Evolutionary conservation across 2,329 filamentous ascomycete species (phyloP).

Genomic region (Akanthomyces uredinophilus): DNA sequence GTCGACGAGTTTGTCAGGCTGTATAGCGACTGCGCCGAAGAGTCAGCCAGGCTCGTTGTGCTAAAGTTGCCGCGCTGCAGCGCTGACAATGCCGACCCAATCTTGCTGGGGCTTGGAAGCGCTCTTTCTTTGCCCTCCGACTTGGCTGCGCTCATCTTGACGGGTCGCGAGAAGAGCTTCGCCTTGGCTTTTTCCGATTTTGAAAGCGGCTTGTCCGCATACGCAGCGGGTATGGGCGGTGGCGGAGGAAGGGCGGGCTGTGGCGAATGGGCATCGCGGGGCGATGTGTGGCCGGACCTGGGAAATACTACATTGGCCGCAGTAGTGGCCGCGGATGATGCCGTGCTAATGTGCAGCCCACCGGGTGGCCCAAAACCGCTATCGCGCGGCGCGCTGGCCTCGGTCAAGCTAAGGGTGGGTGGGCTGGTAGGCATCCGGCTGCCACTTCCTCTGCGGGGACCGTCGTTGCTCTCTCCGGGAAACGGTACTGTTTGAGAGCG

Average conservation of each 20-base stretch:
- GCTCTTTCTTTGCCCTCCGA: constrained; percentile 61
- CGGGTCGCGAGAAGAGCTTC: constrained; percentile 74
- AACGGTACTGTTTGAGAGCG: constrained; percentile 69
- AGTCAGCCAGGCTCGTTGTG: constrained; percentile 65
- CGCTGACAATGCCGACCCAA: constrained; percentile 60
- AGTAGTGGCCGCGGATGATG: constrained; percentile 61
- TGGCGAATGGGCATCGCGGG: constrained; percentile 33
- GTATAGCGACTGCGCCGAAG: constrained; percentile 59
- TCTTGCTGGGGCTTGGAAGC: constrained; percentile 67
- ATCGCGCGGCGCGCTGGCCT: constrained; percentile 58
- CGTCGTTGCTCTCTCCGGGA: constrained; percentile 41
- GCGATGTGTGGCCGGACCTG: constrained; percentile 53
- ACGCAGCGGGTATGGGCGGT: constrained; percentile 22
- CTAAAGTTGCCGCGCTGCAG: constrained; percentile 63
- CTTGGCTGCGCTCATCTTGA: constrained; percentile 64
- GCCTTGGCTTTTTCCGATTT: constrained; percentile 70
- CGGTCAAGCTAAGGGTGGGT: constrained; percentile 58
- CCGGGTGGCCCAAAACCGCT: constrained; percentile 44
- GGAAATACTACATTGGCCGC: constrained; percentile 68
- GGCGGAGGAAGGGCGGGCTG: constrained; percentile 35
- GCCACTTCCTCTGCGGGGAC: constrained; percentile 38
- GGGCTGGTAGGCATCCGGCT: constrained; percentile 52
- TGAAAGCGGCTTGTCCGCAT: constrained; percentile 49
- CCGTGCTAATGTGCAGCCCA: constrained; percentile 56
- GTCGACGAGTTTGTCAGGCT: constrained; percentile 71